Base-by-base conservation (phyloP, 495 filamentous ascomycete genomes). In the Monascus purpureus region DNA sequence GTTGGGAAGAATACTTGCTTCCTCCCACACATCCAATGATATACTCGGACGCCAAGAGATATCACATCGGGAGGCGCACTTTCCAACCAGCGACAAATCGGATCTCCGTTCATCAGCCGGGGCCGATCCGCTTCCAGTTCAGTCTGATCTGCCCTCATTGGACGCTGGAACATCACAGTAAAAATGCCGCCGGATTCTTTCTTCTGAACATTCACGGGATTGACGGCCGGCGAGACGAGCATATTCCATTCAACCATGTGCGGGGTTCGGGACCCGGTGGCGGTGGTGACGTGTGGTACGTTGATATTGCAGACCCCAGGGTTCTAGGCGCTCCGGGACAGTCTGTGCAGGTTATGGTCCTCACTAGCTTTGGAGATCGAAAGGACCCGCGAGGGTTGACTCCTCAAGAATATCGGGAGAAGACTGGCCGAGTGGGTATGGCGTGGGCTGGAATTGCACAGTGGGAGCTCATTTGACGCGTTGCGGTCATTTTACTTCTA, bases 1-100 rank as follows among this genome's bases (percentile, higher is more conserved):
- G 55, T 0, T 94, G 84, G 83, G 79, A 86, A 44, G 78, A 90
- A 43, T 94, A 93, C 47, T 66, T 80, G 17, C 27, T 68, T 6
- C 50, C 45, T 9, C 72, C 74, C 17, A 52, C 60, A 20, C 57
- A 57, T 17, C 67, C 73, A 29, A 53, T 55, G 14, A 51, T 68
- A 34, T 82, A 69, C 43, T 61, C 50, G 19, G 65, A 63, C 23
- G 61, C 57, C 13, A 45, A 63, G 8, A 63, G 73, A 13, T 72
- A 86, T 44, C 77, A 72, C 28, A 52, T 94, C 13, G 63, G 65
- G n/a, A 59, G 69, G 37, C 55, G 53, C 1, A 73, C 67, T 2
- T 72, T 87, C 43, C 57, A 56, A 28, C 86, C 86, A 0, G 44
- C 50, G 4, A 43, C 48, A 22, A 72, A 72, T 37, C 46, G 58